Percentiles rank a stretch among this genome's conserved stretches.
Evolutionary conservation across 2,329 filamentous ascomycete genomes (phyloP).

Genomic region (Eutypa lata): DNA sequence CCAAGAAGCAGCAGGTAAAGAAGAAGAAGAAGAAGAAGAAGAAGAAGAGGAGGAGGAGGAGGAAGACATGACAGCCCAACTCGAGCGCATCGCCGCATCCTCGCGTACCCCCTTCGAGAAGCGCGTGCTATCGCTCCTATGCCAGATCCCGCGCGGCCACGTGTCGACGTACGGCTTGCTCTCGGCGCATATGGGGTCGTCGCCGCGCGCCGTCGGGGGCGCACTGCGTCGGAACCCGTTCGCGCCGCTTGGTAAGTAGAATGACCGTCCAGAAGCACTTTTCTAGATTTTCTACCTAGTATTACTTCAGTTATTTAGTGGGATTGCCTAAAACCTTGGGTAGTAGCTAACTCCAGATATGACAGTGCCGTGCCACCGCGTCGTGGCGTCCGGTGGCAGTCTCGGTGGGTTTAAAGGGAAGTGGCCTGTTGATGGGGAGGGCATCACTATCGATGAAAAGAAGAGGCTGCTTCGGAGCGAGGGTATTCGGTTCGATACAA

Average conservation of each 20-base stretch:
- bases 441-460: conserved; percentile 64
- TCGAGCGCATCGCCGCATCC: conserved; percentile 42
- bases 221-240: conserved; percentile 73
- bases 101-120: conserved; percentile 55
- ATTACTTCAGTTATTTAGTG: no score
- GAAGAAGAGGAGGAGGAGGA: no score
- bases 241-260: conserved; percentile 53
- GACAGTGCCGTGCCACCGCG: conserved; percentile 67
- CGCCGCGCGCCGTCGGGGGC: conserved; percentile 36
- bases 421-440: conserved; percentile 59
- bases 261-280: no score
- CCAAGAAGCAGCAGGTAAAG: no score
- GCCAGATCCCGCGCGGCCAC: conserved; percentile 71
- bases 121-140: conserved; percentile 67
- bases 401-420: conserved; percentile 70
- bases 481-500: conserved; percentile 61
- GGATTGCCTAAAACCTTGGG: no score
- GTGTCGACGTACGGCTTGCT: conserved; percentile 78
- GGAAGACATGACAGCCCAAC: conserved; percentile 33
- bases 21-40: no score
- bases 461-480: conserved; percentile 57
- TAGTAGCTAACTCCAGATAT: neutral
- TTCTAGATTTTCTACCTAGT: no score
- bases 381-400: conserved; percentile 70
- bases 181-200: conserved; percentile 45